These are phyloP conservation scores for Austroboletus festivus DNA, from an alignment of 768 basidiomycete species.

Conservation along the genomic window DNA sequence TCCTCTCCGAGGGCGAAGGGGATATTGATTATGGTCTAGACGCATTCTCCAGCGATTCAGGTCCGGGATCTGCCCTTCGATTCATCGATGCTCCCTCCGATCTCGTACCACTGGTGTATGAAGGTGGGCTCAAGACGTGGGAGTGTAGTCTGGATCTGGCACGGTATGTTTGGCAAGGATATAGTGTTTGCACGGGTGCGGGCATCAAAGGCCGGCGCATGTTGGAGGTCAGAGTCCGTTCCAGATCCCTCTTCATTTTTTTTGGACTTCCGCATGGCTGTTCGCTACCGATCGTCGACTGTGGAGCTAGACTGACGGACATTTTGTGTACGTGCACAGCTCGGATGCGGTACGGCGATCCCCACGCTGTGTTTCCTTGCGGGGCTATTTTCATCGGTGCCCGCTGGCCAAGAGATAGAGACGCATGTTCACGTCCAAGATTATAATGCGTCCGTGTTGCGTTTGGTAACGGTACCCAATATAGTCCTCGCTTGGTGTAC, in stretches of 20 bases:
- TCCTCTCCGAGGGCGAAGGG: conserved; percentile 55
- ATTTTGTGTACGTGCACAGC: conserved; percentile 42
- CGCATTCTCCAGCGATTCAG: background rate
- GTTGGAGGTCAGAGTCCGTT: conserved; percentile 57
- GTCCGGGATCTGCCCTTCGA: conserved; percentile 39
- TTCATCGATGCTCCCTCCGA: conserved; percentile 86
- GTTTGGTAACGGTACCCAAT: conserved; percentile 78
- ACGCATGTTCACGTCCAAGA: conserved; percentile 82
- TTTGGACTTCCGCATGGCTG: too few species aligned
- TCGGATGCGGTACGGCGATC: conserved; percentile 91
- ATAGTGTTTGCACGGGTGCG: too few species aligned
- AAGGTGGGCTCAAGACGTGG: conserved; percentile 98
- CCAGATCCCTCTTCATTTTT: background rate
- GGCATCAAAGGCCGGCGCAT: conserved; percentile 49
- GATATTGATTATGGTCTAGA: background rate
- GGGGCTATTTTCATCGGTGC: conserved; percentile 46
- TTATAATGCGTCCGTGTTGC: conserved; percentile 80
- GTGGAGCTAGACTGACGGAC: too few species aligned
- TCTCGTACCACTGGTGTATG: conserved; percentile 87
- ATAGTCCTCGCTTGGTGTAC: conserved; percentile 77
- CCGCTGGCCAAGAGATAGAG: conserved; percentile 14
- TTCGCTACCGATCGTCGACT: too few species aligned
- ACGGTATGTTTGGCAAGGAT: conserved; percentile 48
- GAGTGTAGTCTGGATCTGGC: conserved; percentile 91
- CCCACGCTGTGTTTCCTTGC: conserved; percentile 76